Evolutionary conservation across 768 basidiomycete species (phyloP).

Genomic region (Trametes cubensis): DNA sequence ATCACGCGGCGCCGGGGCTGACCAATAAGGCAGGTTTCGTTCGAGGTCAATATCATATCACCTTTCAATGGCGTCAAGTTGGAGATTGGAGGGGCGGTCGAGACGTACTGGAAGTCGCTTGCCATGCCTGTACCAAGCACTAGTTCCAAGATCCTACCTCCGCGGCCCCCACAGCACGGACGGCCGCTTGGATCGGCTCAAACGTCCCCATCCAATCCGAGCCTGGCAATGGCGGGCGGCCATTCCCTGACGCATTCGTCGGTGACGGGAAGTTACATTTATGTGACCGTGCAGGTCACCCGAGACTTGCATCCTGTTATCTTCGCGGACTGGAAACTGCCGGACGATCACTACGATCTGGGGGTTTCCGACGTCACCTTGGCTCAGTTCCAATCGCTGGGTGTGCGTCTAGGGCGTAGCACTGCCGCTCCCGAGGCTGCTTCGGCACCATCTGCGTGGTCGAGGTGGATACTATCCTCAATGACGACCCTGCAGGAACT

Average conservation of each 20-base stretch:
- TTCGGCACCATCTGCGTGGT: conserved; percentile 46
- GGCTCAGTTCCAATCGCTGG: conserved; percentile 75
- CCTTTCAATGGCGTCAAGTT: conserved; percentile 92
- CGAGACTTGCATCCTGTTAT: conserved; percentile 89
- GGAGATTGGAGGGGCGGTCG: conserved; percentile 91
- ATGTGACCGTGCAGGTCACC: conserved; percentile 88
- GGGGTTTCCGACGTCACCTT: conserved; percentile 84
- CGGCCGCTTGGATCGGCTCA: conserved; percentile 39
- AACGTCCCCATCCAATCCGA: conserved; percentile 66
- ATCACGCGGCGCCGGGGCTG: conserved; percentile 1
- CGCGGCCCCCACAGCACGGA: conserved; percentile 31
- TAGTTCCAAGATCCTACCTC: conserved; percentile 26
- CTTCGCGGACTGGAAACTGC: conserved; percentile 75
- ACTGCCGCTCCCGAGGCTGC: conserved; percentile 27
- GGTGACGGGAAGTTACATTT: conserved; percentile 84
- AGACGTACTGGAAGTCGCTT: conserved; percentile 98
- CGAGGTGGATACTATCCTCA: conserved; percentile 45
- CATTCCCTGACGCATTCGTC: conserved; percentile 85
- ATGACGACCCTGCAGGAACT: conserved; percentile 80
- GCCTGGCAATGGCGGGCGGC: conserved; percentile 44
- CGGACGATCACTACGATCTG: conserved; percentile 71
- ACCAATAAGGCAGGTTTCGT: conserved; percentile 64
- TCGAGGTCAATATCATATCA: conserved; percentile 83
- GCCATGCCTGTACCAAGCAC: conserved; percentile 44
- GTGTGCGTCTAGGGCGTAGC: conserved; percentile 51